A percentile compares a stretch with the other conserved stretches of the same genome.
Evolutionary conservation across 2,329 filamentous ascomycete genomes (phyloP).

Genomic region (Fusarium mangiferae): DNA sequence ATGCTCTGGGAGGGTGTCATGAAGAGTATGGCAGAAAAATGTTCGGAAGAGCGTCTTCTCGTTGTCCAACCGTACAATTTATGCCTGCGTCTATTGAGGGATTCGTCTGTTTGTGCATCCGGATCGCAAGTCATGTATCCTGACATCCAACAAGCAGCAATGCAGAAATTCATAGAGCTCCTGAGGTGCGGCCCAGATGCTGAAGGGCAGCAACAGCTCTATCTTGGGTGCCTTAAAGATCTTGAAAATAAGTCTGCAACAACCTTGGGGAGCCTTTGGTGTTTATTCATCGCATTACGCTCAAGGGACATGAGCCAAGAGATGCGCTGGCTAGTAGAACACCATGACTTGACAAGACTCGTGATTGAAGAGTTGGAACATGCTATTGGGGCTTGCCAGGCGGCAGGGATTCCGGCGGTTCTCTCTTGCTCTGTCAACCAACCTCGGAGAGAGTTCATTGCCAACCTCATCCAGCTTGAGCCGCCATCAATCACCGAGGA

Average conservation of each 20-base stretch:
- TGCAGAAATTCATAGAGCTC: conserved; percentile 69
- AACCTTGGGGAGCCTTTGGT: conserved; percentile 78
- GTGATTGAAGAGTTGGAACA: conserved; percentile 73
- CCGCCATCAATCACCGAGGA: conserved; percentile 70
- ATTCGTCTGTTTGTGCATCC: conserved; percentile 69
- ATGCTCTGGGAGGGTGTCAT: conserved; percentile 70
- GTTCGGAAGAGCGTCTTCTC: conserved; percentile 49
- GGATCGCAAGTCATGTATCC: conserved; percentile 66
- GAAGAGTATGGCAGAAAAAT: conserved; percentile 58
- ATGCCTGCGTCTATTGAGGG: conserved; percentile 74
- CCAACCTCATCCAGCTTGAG: conserved; percentile 68
- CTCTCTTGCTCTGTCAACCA: conserved; percentile 60
- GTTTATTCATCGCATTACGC: conserved; percentile 63
- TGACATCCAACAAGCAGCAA: conserved; percentile 72
- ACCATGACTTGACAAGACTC: conserved; percentile 70
- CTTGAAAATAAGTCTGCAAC: conserved; percentile 71
- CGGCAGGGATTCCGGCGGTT: conserved; percentile 54
- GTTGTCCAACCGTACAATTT: conserved; percentile 60
- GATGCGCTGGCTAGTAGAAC: conserved; percentile 65
- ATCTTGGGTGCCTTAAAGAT: conserved; percentile 73
- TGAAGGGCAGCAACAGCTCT: conserved; percentile 70
- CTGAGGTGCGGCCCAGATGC: conserved; percentile 63
- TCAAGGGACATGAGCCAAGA: conserved; percentile 58
- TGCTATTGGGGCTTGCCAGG: conserved; percentile 51
- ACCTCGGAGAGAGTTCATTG: conserved; percentile 68